Evolutionary conservation across 2,329 filamentous ascomycete genomes (phyloP), one percentile per base, ranked within the genome.

Genomic region (Trichoderma brevicompactum): DNA sequence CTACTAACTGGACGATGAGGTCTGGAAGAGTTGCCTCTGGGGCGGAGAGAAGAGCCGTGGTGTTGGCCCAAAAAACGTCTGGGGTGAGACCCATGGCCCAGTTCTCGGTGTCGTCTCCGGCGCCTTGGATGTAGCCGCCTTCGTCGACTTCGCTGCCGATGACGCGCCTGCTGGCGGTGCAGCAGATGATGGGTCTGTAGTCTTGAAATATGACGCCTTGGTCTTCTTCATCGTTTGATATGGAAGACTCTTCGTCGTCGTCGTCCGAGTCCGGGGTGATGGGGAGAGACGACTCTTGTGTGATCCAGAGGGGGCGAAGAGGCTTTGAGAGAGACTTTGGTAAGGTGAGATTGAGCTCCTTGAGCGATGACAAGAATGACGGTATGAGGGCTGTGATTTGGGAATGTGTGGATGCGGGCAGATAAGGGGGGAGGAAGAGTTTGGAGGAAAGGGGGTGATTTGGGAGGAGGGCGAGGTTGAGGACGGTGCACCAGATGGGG

Each of bases 61-160:
- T 80, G 70, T 97, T 82, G 2, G 77, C 77, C 95, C 95, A 99
- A 78, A 97, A 99, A 0, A 94, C 68, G 0, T 80, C 75, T 0
- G 94, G 87, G 0, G 91, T 95, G 15, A 98, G 83, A 0, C 92
- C 92, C 61, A 85, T 80, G 1, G 93, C 90, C 95, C 95, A 99
- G 70, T 92, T 92, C 80, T 99, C 95, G 12, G 91, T 92, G 75
- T 99, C 95, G 76, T 99, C 95, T 2, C 91, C 95, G 0, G 94
- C 94, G 58, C 95, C 95, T 78, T 98, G 95, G 66, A 99, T 90
- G 74, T 99, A 99, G 4, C 77, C 75, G 0, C 85, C 86, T 23
- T 88, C 90, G 2, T 81, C 81, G 36, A 74, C 73, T 74, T 94
- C 92, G 3, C 85, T 87, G 12, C 88, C 90, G 1, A 79, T 79